phyloP scores from a whole-genome alignment of 768 basidiomycete species.

The Leccinum obscurum region DNA sequence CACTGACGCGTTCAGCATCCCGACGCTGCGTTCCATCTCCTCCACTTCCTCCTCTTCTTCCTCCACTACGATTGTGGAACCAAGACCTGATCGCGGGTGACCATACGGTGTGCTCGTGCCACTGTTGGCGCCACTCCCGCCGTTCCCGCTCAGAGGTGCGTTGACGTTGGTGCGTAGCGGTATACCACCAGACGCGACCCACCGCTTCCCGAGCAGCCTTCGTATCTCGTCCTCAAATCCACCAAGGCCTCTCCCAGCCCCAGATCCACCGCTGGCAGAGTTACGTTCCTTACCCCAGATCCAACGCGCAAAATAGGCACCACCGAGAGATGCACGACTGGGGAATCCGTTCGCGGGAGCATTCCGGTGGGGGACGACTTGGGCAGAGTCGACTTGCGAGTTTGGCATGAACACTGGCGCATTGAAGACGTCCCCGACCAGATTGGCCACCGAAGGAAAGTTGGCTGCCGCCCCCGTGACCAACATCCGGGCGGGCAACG shows the following conservation, averaged over 20 bases:
- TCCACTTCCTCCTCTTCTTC: conserved; percentile 77
- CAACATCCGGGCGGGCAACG: conserved; percentile 65
- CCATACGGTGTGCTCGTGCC: conserved; percentile 70
- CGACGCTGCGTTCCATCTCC: conserved; percentile 47
- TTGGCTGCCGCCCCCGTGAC: conserved; percentile 81
- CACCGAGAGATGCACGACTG: conserved; percentile 67
- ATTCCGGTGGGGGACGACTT: conserved; percentile 67
- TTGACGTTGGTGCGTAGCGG: conserved; percentile 63
- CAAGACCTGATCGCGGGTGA: conserved; percentile 51
- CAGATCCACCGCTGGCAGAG: conserved; percentile 29
- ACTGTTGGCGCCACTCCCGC: conserved; percentile 56
- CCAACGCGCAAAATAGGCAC: conserved; percentile 82
- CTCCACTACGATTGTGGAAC: conserved; percentile 57
- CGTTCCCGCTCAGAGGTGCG: conserved; percentile 33
- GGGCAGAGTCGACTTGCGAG: conserved; percentile 77
- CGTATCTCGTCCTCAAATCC: conserved; percentile 82
- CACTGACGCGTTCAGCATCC: conserved; percentile 30
- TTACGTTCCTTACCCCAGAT: conserved; percentile 72
- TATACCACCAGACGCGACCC: conserved; percentile 63
- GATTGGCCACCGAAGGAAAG: conserved; percentile 78
- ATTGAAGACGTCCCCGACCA: conserved; percentile 83
- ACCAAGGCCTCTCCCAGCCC: conserved; percentile 42
- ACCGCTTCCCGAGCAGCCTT: conserved; percentile 68
- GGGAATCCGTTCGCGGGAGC: conserved; percentile 71
- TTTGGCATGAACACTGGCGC: conserved; percentile 73